Base-by-base conservation (phyloP, 1,284 basidiomycete genomes). In the Naganishia cerealis region DNA sequence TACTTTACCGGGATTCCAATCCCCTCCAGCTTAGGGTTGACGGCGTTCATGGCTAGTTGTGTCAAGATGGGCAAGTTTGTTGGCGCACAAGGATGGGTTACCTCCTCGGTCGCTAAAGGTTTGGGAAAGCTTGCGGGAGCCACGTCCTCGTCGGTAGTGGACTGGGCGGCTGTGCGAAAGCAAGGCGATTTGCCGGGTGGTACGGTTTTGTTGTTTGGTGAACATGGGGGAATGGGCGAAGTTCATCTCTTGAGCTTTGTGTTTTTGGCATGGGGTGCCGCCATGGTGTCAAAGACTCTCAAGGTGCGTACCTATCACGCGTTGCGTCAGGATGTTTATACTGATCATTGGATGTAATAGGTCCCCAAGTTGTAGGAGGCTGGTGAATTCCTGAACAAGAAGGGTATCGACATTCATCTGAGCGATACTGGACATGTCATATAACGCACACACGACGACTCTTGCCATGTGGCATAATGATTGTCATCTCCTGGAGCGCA, bases 1-100 rank as follows among this genome's bases (percentile, higher is more conserved):
- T 98, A 95, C 82, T 99, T 99, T 80, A 95, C 99, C 81, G 96
- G 95, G 7, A 85, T 99, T 26, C 96, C 96, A 18, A 99, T 99
- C 71, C 96, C 96, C 0, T 92, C 91, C 0, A 91, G 90, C 18
- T 85, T 99, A 55, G 85, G 80, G 13, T 85, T 99, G 61, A 94
- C 97, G 67, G 87, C 83, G 15, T 77, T 90, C 39, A 85, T 99
- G 81, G 88, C 89, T 18, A 89, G 88, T 74, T 97, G 91, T 86
- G 86, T 90, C 50, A 87, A 87, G 73, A 84, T 87, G 69, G 95
- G 92, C 12, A 90, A 88, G 87, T 89, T 92, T 73, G 88, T 86
- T 69, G 89, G 89, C 15, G 85, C 87, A 72, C 80, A 85, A 65
- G 89, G 88, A 21, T 80, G 56, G 57, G 43, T 57, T 3, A 46